Evolutionary conservation across 345 rosid genomes (phyloP).

Genomic region (Streptanthus diversifolius): DNA sequence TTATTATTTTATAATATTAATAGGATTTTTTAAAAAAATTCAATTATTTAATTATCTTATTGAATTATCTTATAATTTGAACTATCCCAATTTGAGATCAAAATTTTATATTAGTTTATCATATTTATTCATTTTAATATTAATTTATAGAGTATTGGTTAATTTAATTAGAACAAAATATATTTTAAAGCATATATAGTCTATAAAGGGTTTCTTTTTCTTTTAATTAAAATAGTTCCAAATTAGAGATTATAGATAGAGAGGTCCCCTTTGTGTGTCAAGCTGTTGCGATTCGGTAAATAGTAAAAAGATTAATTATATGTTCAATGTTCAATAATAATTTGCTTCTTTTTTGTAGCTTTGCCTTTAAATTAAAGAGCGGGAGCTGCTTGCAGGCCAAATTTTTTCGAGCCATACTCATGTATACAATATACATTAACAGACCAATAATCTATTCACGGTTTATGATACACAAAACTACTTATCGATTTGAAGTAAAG

Average conservation of each 20-base stretch:
- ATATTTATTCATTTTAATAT: no score
- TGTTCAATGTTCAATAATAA: background rate
- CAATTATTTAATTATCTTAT: no score
- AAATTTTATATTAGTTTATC: no score
- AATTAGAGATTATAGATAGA: conserved; percentile 22
- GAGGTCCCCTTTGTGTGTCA: conserved; percentile 25
- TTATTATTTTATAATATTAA: no score
- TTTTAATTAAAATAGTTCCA: conserved; percentile 1
- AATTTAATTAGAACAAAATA: background rate
- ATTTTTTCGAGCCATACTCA: conserved; percentile 20
- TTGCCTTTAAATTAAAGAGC: conserved; percentile 28
- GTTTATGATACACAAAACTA: no score
- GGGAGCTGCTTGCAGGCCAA: conserved; percentile 8
- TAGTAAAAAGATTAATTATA: background rate
- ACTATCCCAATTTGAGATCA: no score
- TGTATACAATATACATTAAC: background rate
- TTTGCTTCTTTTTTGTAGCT: conserved; percentile 7
- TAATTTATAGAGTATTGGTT: background rate
- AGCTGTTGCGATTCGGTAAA: conserved; percentile 10
- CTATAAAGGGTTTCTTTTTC: background rate
- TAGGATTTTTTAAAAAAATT: no score
- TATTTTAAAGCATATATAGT: conserved; percentile 8
- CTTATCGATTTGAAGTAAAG: no score
- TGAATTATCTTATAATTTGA: no score
- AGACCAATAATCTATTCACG: no score